Evolutionary conservation across 139 green algal genomes (phyloP).

Genomic region (Desmodesmus armatus): DNA sequence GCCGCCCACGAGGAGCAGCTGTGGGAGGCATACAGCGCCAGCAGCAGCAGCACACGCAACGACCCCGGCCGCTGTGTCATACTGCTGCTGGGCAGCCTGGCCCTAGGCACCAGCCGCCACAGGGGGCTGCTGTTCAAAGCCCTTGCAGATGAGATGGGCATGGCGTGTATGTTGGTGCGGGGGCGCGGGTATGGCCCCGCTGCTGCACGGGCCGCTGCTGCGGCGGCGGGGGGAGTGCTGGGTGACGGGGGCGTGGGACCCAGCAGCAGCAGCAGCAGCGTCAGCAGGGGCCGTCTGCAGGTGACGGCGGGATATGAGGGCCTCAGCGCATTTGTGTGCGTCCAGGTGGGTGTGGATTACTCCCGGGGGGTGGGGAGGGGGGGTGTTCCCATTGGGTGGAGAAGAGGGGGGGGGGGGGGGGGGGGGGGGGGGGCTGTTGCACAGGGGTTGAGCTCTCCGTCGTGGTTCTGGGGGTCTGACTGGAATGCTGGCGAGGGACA

Average conservation of each 20-base stretch:
- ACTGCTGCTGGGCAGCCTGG: slow-evolving; percentile 71
- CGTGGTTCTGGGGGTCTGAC: too few species aligned
- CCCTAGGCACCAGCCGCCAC: slow-evolving; percentile 72
- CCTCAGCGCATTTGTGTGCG: slow-evolving; percentile 18
- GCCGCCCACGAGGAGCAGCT: slow-evolving; percentile 26
- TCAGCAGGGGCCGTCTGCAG: too few species aligned
- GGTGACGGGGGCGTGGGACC: too few species aligned
- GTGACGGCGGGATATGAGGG: slow-evolving; percentile 44
- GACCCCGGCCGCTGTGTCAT: slow-evolving; percentile 54
- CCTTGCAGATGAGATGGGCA: slow-evolving; percentile 73
- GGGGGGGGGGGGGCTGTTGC: too few species aligned
- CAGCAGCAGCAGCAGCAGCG: too few species aligned
- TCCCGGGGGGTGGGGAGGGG: slow-evolving; percentile 43
- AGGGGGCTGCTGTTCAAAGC: slow-evolving; percentile 91
- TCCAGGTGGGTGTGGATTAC: not conserved
- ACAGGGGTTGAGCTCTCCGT: too few species aligned
- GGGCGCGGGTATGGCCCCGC: slow-evolving; percentile 48
- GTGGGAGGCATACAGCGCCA: slow-evolving; percentile 1
- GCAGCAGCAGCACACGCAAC: slow-evolving; percentile 39
- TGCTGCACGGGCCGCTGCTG: too few species aligned
- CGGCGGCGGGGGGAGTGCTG: too few species aligned
- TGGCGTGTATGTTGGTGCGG: slow-evolving; percentile 72
- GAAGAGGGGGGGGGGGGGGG: too few species aligned
- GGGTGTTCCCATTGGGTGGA: too few species aligned
- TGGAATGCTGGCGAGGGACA: too few species aligned